Evolutionary conservation across 2,329 filamentous ascomycete species (phyloP).

Genomic region (Botryotinia globosa): DNA sequence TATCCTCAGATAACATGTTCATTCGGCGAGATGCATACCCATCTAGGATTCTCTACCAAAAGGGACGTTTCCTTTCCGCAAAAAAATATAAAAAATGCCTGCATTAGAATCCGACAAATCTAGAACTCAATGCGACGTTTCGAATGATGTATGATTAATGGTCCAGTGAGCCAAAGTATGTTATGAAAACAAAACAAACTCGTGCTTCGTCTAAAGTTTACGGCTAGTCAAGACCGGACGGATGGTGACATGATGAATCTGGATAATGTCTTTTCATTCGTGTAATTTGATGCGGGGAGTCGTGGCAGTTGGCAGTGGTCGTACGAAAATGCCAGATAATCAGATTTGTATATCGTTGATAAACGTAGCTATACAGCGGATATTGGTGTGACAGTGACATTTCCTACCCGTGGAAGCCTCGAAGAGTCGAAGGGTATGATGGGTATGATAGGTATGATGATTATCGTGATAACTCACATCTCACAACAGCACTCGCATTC

Average conservation of each 20-base stretch:
- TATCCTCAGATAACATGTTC: not conserved
- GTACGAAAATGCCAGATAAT: slow-evolving; percentile 20
- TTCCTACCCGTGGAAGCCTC: slow-evolving; percentile 10
- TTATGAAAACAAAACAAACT: not conserved
- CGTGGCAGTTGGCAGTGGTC: slow-evolving; percentile 14
- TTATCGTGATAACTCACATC: slow-evolving; percentile 27
- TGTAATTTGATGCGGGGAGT: not conserved
- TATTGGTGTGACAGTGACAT: slow-evolving; percentile 21
- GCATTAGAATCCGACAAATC: not conserved
- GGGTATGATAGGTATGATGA: slow-evolving; percentile 10
- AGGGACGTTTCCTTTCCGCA: not conserved
- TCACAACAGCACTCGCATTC: slow-evolving; percentile 28
- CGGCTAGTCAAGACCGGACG: not conserved
- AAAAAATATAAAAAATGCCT: not conserved
- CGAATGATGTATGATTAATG: not conserved
- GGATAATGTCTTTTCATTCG: not conserved
- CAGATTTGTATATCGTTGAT: slow-evolving; percentile 1
- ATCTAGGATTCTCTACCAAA: not conserved
- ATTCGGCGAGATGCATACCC: not conserved
- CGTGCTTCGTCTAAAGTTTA: not conserved
- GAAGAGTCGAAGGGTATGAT: not conserved
- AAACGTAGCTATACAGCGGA: not conserved
- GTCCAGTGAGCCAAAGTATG: not conserved
- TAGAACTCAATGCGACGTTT: not conserved
- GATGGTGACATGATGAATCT: not conserved